These are phyloP conservation scores for Tulasnella sp. DNA, from an alignment of 768 basidiomycete genomes.

Conservation along the genomic window DNA sequence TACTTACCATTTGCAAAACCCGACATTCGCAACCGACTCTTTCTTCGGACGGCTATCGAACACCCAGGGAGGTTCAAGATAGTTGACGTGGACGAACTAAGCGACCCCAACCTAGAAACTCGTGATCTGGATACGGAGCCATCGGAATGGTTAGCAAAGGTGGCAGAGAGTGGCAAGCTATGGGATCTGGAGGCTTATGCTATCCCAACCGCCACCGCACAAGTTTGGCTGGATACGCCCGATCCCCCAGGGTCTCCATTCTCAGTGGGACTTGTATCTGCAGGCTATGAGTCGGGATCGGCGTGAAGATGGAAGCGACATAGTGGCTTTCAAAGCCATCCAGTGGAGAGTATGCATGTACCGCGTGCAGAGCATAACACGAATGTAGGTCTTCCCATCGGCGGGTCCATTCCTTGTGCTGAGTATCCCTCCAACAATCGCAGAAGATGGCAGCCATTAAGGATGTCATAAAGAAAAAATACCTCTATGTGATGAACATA, in stretches of 20 bases:
- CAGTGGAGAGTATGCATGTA: no score
- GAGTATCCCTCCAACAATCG: no score
- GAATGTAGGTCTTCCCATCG: no score
- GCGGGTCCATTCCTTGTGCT: no score
- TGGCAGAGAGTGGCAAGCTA: not conserved
- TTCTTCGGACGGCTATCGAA: not conserved
- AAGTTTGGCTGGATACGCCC: not conserved
- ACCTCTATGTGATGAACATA: conserved; percentile 4
- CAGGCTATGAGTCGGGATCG: no score
- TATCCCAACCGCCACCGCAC: not conserved
- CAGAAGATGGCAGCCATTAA: no score
- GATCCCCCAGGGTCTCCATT: no score
- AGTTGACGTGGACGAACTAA: conserved; percentile 3
- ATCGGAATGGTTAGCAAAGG: not conserved
- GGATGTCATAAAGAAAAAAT: no score
- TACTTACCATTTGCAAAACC: not conserved
- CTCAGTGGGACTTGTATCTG: no score
- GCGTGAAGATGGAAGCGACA: no score
- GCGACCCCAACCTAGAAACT: not conserved
- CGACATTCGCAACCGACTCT: not conserved
- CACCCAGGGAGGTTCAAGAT: not conserved
- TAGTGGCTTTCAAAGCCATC: no score
- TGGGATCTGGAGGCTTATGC: not conserved
- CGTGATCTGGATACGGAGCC: not conserved
- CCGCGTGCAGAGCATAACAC: no score